Evolutionary conservation across 2,329 filamentous ascomycete genomes (phyloP).

Genomic region (Phyllosticta citriasiana): DNA sequence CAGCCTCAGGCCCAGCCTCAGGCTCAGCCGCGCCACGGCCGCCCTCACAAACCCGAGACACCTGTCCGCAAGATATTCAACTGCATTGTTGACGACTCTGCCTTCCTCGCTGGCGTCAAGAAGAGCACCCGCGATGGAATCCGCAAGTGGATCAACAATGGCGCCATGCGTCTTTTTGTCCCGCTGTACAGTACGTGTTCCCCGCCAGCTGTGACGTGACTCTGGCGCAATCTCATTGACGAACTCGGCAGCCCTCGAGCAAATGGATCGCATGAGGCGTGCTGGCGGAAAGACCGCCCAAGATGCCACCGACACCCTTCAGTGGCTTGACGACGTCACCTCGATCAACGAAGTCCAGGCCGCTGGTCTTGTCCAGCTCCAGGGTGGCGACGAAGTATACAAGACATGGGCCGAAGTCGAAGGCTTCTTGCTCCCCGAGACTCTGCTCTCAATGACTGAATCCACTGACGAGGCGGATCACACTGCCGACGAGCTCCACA

Average conservation of each 20-base stretch:
- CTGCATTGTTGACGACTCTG: slow-evolving; percentile 44
- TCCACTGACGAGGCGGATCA: slow-evolving; percentile 27
- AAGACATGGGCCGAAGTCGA: slow-evolving; percentile 41
- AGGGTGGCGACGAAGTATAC: slow-evolving; percentile 39
- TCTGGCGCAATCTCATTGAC: neutral
- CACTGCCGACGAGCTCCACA: slow-evolving; percentile 28
- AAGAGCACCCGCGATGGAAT: slow-evolving; percentile 43
- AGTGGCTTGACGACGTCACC: slow-evolving; percentile 44
- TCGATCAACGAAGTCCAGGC: slow-evolving; percentile 29
- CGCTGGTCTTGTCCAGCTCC: slow-evolving; percentile 31
- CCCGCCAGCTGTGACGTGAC: slow-evolving; percentile 2
- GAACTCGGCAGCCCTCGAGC: slow-evolving; percentile 33
- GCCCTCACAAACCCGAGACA: slow-evolving; percentile 7
- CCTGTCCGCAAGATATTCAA: slow-evolving; percentile 40
- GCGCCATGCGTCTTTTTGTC: slow-evolving; percentile 41
- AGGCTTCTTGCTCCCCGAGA: slow-evolving; percentile 37
- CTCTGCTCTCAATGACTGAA: slow-evolving; percentile 39
- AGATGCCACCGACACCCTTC: slow-evolving; percentile 38
- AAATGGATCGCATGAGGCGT: slow-evolving; percentile 35
- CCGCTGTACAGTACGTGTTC: slow-evolving; percentile 38
- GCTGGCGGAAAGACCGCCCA: slow-evolving; percentile 32
- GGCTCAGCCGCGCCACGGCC: neutral
- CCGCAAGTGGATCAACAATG: slow-evolving; percentile 41
- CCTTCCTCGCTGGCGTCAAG: slow-evolving; percentile 41
- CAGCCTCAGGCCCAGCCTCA: slow-evolving; percentile 5